A percentile compares a stretch with the other conserved stretches of the same genome.
Evolutionary conservation across 345 rosid genomes (phyloP).

Genomic region (Gossypium turneri): DNA sequence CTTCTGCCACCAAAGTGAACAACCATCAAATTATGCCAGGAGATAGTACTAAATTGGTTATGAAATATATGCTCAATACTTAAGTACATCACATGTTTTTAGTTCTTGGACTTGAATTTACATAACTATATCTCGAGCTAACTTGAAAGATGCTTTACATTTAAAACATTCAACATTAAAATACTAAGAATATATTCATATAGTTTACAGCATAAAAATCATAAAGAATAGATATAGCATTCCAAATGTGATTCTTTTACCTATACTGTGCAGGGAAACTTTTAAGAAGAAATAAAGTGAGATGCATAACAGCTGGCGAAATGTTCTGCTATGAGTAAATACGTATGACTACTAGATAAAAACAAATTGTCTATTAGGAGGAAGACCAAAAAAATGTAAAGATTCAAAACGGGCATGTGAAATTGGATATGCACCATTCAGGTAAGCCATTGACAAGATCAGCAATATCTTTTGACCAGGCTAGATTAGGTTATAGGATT

Average conservation of each 20-base stretch:
- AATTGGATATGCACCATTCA: neutral
- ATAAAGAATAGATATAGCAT: neutral
- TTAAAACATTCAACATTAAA: neutral
- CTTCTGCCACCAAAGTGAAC: neutral
- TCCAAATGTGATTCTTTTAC: no score
- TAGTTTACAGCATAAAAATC: neutral
- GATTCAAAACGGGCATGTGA: neutral
- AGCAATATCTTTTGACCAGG: neutral
- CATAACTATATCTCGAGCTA: neutral
- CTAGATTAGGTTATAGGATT: slow-evolving; percentile 8
- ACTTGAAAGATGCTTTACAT: slow-evolving; percentile 4
- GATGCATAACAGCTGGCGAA: neutral
- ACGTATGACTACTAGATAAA: neutral
- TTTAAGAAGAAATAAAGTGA: neutral
- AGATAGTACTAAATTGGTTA: neutral
- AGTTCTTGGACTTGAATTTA: neutral
- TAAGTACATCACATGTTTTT: neutral
- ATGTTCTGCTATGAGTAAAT: neutral
- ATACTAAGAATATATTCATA: neutral
- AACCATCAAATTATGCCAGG: neutral
- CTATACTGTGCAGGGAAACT: neutral
- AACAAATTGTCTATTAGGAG: neutral
- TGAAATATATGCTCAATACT: neutral
- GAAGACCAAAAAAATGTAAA: neutral
- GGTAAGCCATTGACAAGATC: neutral